Percentiles rank a stretch among this genome's conserved stretches.
phyloP scores from a whole-genome alignment of 2,329 filamentous ascomycete genomes.

The Fusarium luffae region DNA sequence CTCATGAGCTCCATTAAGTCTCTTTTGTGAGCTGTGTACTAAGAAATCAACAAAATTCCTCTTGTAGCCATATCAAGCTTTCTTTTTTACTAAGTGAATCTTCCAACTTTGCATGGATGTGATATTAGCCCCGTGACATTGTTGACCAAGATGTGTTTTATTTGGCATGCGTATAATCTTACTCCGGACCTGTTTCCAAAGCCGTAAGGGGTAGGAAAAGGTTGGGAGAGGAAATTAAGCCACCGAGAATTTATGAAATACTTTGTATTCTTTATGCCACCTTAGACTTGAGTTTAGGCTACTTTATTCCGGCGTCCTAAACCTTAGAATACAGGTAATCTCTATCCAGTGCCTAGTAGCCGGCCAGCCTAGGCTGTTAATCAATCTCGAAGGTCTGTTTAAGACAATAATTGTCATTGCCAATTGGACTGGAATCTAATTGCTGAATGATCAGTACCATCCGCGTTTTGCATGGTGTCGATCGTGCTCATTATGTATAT shows the following conservation, averaged over 20 bases:
- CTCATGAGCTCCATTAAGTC: slow-evolving; percentile 66
- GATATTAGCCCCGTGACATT: not conserved
- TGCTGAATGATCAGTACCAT: not conserved
- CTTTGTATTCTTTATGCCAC: not conserved
- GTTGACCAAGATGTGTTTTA: not conserved
- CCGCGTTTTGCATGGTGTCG: not conserved
- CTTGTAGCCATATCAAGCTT: slow-evolving; percentile 52
- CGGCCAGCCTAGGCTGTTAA: not conserved
- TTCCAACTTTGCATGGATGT: not conserved
- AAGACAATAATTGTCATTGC: not conserved
- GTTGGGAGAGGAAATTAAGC: not conserved
- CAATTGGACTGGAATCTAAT: not conserved
- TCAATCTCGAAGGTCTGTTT: not conserved
- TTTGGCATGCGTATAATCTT: not conserved
- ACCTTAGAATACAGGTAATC: not conserved
- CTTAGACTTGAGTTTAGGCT: not conserved
- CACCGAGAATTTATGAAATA: not conserved
- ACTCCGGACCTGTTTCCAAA: not conserved
- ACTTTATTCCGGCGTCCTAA: not conserved
- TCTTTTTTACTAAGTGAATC: slow-evolving; percentile 39
- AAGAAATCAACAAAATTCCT: slow-evolving; percentile 65
- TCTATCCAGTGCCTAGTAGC: not conserved
- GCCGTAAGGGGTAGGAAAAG: not conserved
- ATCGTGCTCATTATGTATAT: not conserved
- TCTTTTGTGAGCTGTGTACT: slow-evolving; percentile 72